phyloP scores from a whole-genome alignment of 306 rosid genomes.

The Dicorynia guianensis region DNA sequence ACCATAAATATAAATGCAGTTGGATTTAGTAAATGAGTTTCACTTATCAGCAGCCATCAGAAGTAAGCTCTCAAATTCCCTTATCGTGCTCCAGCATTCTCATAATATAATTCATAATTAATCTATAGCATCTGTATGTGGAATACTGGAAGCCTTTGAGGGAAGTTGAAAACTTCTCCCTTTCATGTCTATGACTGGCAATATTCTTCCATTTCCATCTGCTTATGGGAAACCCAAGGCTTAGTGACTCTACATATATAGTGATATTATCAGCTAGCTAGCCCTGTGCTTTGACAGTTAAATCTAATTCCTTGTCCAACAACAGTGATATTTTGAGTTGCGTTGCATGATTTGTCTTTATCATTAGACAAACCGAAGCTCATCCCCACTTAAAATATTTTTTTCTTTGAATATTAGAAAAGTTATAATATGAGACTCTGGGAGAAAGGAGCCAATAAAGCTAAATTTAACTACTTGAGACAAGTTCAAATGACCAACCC shows the following conservation, averaged over 20 bases:
- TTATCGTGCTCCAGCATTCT: background rate
- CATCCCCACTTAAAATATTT: no score
- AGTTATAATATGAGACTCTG: no score
- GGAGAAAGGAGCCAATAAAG: no score
- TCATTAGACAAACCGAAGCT: background rate
- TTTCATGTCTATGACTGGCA: background rate
- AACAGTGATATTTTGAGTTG: background rate
- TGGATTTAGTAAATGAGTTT: no score
- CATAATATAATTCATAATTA: no score
- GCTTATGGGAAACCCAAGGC: background rate
- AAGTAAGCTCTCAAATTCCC: background rate
- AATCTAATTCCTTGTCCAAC: background rate
- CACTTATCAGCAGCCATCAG: no score
- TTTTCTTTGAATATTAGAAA: no score
- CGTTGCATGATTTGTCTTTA: background rate
- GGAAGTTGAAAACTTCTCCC: background rate
- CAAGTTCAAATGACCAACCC: no score
- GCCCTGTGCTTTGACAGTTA: background rate
- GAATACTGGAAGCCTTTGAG: background rate
- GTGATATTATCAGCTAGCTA: background rate
- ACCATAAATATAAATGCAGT: no score
- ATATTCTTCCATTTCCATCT: background rate
- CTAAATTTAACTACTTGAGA: no score
- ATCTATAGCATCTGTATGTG: no score
- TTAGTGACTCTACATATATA: background rate